phyloP scores from a whole-genome alignment of 495 filamentous ascomycete species.

The Penicillium fimorum region DNA sequence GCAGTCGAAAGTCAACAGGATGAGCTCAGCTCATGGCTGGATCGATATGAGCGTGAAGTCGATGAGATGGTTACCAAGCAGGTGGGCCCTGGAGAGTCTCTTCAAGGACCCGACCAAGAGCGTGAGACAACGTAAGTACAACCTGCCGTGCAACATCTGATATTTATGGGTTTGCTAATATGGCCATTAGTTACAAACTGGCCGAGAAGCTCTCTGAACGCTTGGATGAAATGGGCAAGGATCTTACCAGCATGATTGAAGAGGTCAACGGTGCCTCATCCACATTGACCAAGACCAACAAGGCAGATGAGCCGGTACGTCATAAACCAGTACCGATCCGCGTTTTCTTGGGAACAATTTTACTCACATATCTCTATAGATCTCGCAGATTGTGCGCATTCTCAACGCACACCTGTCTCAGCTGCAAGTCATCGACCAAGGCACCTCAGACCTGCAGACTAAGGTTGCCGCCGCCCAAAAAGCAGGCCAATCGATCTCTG shows the following conservation, averaged over 20 bases:
- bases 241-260: constrained; percentile 91
- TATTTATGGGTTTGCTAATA: constrained; percentile 15
- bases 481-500: constrained; percentile 63
- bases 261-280: constrained; percentile 89
- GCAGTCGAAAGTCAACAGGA: constrained; percentile 89
- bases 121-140: constrained; percentile 74
- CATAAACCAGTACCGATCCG: not conserved
- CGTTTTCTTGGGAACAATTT: not conserved
- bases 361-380: constrained; percentile 45
- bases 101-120: constrained; percentile 88
- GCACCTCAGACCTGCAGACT: constrained; percentile 71
- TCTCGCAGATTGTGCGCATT: constrained; percentile 90
- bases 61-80: constrained; percentile 79
- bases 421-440: constrained; percentile 86
- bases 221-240: constrained; percentile 86
- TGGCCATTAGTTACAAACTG: constrained; percentile 64
- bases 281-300: constrained; percentile 80
- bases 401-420: constrained; percentile 88
- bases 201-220: constrained; percentile 87
- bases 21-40: constrained; percentile 78
- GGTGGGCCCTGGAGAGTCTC: constrained; percentile 61
- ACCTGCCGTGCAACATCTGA: not conserved
- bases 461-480: constrained; percentile 80
- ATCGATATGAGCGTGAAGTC: constrained; percentile 86
- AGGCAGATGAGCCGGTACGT: constrained; percentile 89